Base-by-base conservation (phyloP, 257 asterid species). In the Rehmannia glutinosa region DNA sequence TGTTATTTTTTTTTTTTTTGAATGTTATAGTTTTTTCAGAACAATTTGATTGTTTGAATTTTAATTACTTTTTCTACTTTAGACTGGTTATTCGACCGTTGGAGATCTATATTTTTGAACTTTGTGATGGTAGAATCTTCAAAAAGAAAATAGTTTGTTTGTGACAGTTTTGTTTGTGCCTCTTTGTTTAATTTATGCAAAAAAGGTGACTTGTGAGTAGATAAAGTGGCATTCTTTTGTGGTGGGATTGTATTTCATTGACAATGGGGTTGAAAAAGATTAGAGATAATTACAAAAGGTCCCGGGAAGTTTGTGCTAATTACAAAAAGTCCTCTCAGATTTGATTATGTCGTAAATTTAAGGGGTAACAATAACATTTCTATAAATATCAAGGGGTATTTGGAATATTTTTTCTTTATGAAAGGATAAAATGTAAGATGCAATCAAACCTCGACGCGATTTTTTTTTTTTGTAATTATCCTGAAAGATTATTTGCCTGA, bases 21-120 rank as follows among this genome's bases (percentile, higher is more conserved):
- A 30, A 2, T 12, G 45, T 63, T 25, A 4, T 28, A 5, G 33
- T 23, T 62, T 16, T 28, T 73, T 64, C 60, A n/a, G 74, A 52
- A 21, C 32, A 51, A 2, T 10, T 21, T 71, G 47, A 39, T 68
- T 62, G 27, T 69, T n/a, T n/a, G n/a, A n/a, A n/a, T n/a, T n/a
- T n/a, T n/a, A n/a, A n/a, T n/a, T n/a, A n/a, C n/a, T n/a, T 59
- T 27, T 62, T 15, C 59, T 46, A 55, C 62, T 68, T 72, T 62
- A 56, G 68, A 50, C 19, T 36, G 71, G 52, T 53, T 33, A 74
- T 45, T 24, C 60, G 78, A 78, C 82, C 82, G 80, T 78, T 81
- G 74, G 73, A 66, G 72, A 27, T 61, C 36, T 15, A n/a, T 30
- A 19, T 47, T 8, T 62, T 63, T 28, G 30, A 55, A 36, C 5